Base-by-base conservation (phyloP, 768 basidiomycete species). In the Ramaria sp. region DNA sequence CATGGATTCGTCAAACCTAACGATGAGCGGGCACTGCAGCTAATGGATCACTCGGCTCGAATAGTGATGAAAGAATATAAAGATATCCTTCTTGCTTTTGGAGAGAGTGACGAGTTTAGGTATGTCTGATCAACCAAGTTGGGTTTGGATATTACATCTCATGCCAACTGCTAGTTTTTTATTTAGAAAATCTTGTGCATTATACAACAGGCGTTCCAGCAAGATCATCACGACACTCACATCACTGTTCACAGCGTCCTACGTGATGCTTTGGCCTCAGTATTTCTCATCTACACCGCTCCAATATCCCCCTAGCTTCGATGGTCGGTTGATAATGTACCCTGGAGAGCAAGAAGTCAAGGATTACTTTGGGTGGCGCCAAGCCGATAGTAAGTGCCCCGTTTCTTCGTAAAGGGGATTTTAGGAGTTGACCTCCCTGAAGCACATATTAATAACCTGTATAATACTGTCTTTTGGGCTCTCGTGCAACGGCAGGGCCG, bases 41-140 rank as follows among this genome's bases (percentile, higher is more conserved):
- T 99, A 42, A 97, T 98, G 94, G 93, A 99, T 64, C 77, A 79
- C 54, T 91, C 93, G 1, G 96, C 96, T 0, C 74, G 71, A 59
- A 73, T 77, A 45, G 73, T 93, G 41, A 88, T 99, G 88, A 71
- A 81, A 28, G 82, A 85, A 62, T 84, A 85, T 63, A 77, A 79
- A 34, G 94, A 96, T 64, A 79, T 96, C 55, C 72, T 89, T 12
- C 74, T 96, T 18, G 96, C 77, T 0, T 98, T 94, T 64, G 96
- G 96, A 1, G 89, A 99, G 71, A 96, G 93, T 18, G 96, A 99
- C 66, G 96, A 99, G 69, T 98, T 82, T 69, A 96, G 93, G 94
- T 86, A 56, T 49, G 73, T 34, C 3, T n/a, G n/a, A 34, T 4
- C 2, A 13, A 34, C n/a, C 32, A 5, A 47, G 28, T 42, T 51